These are phyloP conservation scores for Leptographium procerum DNA, from an alignment of 2,329 filamentous ascomycete genomes.

Conservation along the genomic window DNA sequence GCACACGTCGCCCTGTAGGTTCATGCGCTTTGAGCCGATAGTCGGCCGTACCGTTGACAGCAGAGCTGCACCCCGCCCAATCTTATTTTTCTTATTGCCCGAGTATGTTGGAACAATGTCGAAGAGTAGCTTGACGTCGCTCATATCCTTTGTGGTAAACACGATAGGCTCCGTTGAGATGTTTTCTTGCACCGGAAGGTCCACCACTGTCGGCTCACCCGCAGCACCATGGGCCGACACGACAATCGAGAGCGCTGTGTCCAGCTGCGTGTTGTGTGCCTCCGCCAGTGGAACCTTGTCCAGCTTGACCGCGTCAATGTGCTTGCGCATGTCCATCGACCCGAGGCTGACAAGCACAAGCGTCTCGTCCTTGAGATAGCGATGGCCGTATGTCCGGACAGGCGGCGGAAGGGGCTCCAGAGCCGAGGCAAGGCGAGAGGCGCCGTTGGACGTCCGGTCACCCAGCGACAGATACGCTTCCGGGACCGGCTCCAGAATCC, in stretches of 20 bases:
- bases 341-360: conserved; percentile 88
- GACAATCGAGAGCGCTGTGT: conserved; percentile 85
- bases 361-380: conserved; percentile 80
- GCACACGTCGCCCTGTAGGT: conserved; percentile 80
- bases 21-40: conserved; percentile 78
- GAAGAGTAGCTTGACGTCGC: conserved; percentile 80
- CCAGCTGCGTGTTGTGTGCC: conserved; percentile 84
- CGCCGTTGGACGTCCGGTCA: conserved; percentile 42
- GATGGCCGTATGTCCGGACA: conserved; percentile 90
- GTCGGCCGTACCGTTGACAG: conserved; percentile 76
- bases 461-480: conserved; percentile 48
- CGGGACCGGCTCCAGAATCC: conserved; percentile 17
- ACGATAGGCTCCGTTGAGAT: conserved; percentile 88
- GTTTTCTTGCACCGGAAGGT: conserved; percentile 87
- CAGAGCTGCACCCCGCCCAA: conserved; percentile 80
- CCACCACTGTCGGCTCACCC: conserved; percentile 80
- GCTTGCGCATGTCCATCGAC: conserved; percentile 86
- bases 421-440: conserved; percentile 33
- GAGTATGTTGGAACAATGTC: conserved; percentile 95
- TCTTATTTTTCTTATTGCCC: conserved; percentile 74
- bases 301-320: conserved; percentile 67
- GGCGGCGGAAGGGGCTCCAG: conserved; percentile 41
- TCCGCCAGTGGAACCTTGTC: conserved; percentile 80
- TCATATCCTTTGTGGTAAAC: conserved; percentile 68
- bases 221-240: conserved; percentile 75